Evolutionary conservation across 2,329 filamentous ascomycete genomes (phyloP).

Genomic region (Trichoderma oligosporum): DNA sequence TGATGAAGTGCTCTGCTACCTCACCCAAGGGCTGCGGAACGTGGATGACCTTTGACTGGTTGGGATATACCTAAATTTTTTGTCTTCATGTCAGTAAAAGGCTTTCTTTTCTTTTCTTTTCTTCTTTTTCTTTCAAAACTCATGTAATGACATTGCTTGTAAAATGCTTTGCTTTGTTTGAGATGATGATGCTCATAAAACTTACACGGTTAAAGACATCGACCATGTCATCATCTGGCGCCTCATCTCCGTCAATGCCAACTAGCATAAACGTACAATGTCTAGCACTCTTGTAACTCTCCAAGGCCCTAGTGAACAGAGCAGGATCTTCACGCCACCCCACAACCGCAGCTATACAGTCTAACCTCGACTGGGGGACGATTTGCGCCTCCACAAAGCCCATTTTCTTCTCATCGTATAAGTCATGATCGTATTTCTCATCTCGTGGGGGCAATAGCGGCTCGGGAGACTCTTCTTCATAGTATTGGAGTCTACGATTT

Average conservation of each 20-base stretch:
- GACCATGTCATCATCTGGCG: conserved; percentile 26
- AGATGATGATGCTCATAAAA: too few species aligned
- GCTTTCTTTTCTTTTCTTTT: neutral
- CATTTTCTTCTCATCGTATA: conserved; percentile 19
- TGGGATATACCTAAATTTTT: conserved; percentile 23
- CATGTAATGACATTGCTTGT: neutral
- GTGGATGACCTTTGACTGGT: conserved; percentile 22
- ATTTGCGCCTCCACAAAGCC: conserved; percentile 17
- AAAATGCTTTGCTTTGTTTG: too few species aligned
- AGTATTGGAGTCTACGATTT: conserved; percentile 22
- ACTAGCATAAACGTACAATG: conserved; percentile 24
- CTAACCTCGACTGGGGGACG: conserved; percentile 18
- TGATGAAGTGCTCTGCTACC: conserved; percentile 22
- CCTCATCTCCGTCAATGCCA: conserved; percentile 27
- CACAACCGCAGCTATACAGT: conserved; percentile 26
- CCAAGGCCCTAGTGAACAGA: conserved; percentile 24
- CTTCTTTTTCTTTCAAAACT: neutral
- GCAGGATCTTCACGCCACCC: conserved; percentile 27
- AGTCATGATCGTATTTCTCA: conserved; percentile 13
- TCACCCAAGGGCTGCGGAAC: conserved; percentile 25
- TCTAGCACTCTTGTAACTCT: conserved; percentile 25
- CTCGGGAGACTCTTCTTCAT: conserved; percentile 14
- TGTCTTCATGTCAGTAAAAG: neutral
- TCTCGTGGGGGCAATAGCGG: neutral
- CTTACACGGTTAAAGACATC: conserved; percentile 25